Conservation (phyloP, 1,284 basidiomycete species). For the Peniophora sp. region DNA sequence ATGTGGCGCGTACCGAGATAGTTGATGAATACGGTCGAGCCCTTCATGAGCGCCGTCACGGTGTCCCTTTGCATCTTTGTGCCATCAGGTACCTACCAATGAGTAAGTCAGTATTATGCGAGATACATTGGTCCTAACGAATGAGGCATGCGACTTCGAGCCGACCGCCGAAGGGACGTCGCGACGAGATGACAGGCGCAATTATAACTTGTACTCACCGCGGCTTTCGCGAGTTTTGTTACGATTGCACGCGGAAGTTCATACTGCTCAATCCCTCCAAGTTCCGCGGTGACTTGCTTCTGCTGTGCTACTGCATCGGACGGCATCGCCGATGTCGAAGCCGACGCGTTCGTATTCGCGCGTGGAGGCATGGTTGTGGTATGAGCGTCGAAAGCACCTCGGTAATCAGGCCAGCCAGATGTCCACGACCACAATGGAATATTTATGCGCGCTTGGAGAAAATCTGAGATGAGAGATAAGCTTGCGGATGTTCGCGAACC, state of each 20-base stretch:
- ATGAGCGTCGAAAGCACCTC: no score
- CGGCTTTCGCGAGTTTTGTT: constrained; percentile 77
- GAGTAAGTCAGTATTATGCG: not conserved
- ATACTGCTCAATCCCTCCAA: constrained; percentile 68
- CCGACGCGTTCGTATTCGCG: no score
- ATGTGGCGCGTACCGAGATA: constrained; percentile 64
- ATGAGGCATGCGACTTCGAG: not conserved
- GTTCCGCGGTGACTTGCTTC: constrained; percentile 55
- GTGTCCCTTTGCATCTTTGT: constrained; percentile 85
- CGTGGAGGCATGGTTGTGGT: no score
- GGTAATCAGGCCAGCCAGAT: no score
- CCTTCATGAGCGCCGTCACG: constrained; percentile 72
- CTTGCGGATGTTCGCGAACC: no score
- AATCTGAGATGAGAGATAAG: no score
- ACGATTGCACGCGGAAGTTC: constrained; percentile 79
- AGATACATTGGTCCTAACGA: not conserved
- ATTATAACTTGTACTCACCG: constrained; percentile 30
- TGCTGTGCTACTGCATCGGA: constrained; percentile 67
- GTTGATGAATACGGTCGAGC: constrained; percentile 87
- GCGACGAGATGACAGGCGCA: not conserved
- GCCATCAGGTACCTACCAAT: constrained; percentile 67
- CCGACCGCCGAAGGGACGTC: no score
- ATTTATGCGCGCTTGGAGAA: no score
- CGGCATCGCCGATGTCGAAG: not conserved
- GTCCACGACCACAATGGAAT: no score